Conservation (phyloP, 2,329 filamentous ascomycete genomes). For the Didymellaceae sp. region DNA sequence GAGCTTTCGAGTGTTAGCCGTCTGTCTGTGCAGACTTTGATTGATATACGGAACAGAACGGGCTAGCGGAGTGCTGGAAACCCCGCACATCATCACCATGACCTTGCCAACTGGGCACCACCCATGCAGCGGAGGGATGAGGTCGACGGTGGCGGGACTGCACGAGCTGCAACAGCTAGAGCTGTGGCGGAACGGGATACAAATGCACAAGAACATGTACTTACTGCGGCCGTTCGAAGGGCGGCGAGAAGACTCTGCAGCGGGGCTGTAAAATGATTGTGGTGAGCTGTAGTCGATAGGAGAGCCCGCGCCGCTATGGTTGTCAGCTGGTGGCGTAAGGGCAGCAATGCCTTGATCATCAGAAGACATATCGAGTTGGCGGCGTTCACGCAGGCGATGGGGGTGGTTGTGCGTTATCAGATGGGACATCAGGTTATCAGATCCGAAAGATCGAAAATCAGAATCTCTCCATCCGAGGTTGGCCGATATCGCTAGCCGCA, state of each 20-base stretch:
- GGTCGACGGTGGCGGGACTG: not conserved
- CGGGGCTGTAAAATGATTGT: conserved; percentile 15
- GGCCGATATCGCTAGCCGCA: conserved; percentile 30
- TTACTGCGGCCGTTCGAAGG: conserved; percentile 27
- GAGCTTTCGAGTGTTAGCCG: conserved; percentile 12
- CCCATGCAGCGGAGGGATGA: not conserved
- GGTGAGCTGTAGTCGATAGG: conserved; percentile 22
- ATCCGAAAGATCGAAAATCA: conserved; percentile 26
- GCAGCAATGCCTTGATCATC: conserved; percentile 23
- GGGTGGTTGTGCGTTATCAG: conserved; percentile 23
- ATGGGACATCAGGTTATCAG: conserved; percentile 34
- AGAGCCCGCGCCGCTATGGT: conserved; percentile 23
- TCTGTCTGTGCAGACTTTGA: conserved; percentile 13
- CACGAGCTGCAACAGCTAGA: conserved; percentile 1
- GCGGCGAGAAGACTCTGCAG: conserved; percentile 24
- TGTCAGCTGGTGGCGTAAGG: conserved; percentile 19
- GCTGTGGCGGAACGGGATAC: conserved; percentile 16
- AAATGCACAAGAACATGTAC: conserved; percentile 15
- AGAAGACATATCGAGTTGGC: conserved; percentile 25
- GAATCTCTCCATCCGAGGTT: conserved; percentile 16
- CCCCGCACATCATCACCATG: conserved; percentile 12
- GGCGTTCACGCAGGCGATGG: conserved; percentile 19
- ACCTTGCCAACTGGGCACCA: not conserved
- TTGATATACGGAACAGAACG: conserved; percentile 8
- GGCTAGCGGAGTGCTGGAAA: conserved; percentile 9